Evolutionary conservation across 768 basidiomycete genomes (phyloP), one percentile per base, ranked within the genome.

Genomic region (Daedaleopsis nitida): DNA sequence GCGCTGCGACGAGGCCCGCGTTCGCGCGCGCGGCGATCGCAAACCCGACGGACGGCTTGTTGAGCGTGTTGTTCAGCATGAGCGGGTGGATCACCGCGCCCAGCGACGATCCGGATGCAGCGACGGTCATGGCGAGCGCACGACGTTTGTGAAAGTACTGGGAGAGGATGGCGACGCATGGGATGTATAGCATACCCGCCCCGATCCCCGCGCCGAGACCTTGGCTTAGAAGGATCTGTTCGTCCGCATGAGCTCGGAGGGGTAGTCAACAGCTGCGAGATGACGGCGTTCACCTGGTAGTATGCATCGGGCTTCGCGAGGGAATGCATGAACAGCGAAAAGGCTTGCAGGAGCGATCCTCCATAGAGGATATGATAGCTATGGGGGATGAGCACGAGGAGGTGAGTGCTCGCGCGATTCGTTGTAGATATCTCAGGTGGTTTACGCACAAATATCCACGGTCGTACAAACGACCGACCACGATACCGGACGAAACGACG

Each of bases 381-480:
- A 39, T n/a, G n/a, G n/a, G n/a, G n/a, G n/a, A n/a, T n/a, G 7
- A 35, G 50, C 34, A n/a, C n/a, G n/a, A n/a, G n/a, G n/a, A n/a
- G 17, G 57, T 64, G 38, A 59, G n/a, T n/a, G n/a, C n/a, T n/a
- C n/a, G n/a, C n/a, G 27, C 27, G 7, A 32, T 32, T 32, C 3
- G 27, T 32, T 7, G 27, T 32, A 32, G 27, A 32, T 32, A 32
- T n/a, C n/a, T n/a, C n/a, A n/a, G n/a, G n/a, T 3, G 27, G 7
- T 7, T 32, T 21, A 67, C 66, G 66, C 74, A 67, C 59, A 82
- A 83, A 62, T 82, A 82, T 35, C 82, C 81, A 10, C 72, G 70
- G 62, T 84, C 81, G 57, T 81, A 81, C 7, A 77, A 73, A 8
- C 72, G 70, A 5, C 81, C 82, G 6, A 76, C 75, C 6, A 79